Base-by-base conservation (phyloP, 352 stramenopile genomes). In the Globisporangium nodosum region DNA sequence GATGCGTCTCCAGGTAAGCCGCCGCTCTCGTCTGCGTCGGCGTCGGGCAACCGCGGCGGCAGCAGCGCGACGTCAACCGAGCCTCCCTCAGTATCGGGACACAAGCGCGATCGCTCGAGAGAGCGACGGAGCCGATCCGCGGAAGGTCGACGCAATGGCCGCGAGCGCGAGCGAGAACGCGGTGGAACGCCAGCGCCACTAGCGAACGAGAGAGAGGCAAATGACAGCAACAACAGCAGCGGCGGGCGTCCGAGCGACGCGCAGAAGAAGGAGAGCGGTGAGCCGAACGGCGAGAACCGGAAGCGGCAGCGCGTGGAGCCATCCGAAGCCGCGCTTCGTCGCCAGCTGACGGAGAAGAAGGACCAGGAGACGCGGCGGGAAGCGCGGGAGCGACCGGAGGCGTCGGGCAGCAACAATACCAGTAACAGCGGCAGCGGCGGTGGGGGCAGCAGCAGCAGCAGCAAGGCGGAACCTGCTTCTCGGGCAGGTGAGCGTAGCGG, bases 291-390 rank as follows among this genome's bases (percentile, higher is more conserved):
- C 30, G 76, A 86, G 33, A 66, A 54, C 8, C 67, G 64, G 30
- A 92, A 90, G 63, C 65, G 77, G 45, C 77, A 73, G 45, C 77
- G 83, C 24, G 53, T 74, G 33, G 85, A 94, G 27, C 53, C 63
- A n/a, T 78, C 74, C 2, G 84, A 94, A 56, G 80, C 81, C 37
- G 71, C 71, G 33, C 60, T 91, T 48, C 81, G 81, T 43, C 81
- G 81, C 42, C 78, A 88, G 27, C 67, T 94, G 30, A 88, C 77
- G 2, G 84, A 88, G 47, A 85, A 89, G 58, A 90, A 88, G 58
- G 69, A 54, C 8, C 64, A 84, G 49, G 76, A 79, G 3, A 15
- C 47, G 53, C 13, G 52, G 49, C 16, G 21, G 8, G 35, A 54
- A 18, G 50, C 27, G 39, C 53, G 62, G 13, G 37, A 65, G 16